A percentile compares a stretch with the other conserved stretches of the same genome.
Evolutionary conservation across 495 filamentous ascomycete species (phyloP).

Genomic region (Hyaloscypha hepaticicola): DNA sequence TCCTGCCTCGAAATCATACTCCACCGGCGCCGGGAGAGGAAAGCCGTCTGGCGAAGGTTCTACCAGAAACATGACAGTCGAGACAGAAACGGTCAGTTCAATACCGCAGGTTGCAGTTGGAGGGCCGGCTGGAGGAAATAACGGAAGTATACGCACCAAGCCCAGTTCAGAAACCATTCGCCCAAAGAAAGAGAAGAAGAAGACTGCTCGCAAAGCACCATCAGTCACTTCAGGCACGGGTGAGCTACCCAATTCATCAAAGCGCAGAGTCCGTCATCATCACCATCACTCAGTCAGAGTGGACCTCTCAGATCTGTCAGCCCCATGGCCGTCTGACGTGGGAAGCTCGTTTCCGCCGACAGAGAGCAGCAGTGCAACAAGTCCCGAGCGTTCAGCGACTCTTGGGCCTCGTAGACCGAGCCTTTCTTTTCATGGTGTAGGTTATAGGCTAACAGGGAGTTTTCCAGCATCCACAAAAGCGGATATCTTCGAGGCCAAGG

Average conservation of each 20-base stretch:
- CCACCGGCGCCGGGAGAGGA: slow-evolving; percentile 41
- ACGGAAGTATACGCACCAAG: slow-evolving; percentile 79
- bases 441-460: slow-evolving; percentile 51
- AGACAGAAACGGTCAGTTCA: slow-evolving; percentile 93
- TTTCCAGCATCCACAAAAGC: slow-evolving; percentile 85
- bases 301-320: slow-evolving; percentile 36
- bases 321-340: slow-evolving; percentile 33
- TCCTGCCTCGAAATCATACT: slow-evolving; percentile 44
- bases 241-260: slow-evolving; percentile 49
- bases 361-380: slow-evolving; percentile 18
- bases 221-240: slow-evolving; percentile 69
- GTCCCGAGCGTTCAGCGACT: slow-evolving; percentile 20
- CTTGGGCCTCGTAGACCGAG: slow-evolving; percentile 23
- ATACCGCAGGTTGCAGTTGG: slow-evolving; percentile 85
- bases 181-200: slow-evolving; percentile 87
- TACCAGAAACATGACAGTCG: slow-evolving; percentile 92
- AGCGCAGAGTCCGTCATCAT: slow-evolving; percentile 28
- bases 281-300: slow-evolving; percentile 31
- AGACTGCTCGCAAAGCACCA: slow-evolving; percentile 68
- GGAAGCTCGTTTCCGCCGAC: slow-evolving; percentile 30
- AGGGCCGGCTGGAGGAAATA: slow-evolving; percentile 58
- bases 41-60: slow-evolving; percentile 69
- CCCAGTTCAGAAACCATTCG: slow-evolving; percentile 91
- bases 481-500: slow-evolving; percentile 95
- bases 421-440: slow-evolving; percentile 34